Evolutionary conservation across 805 yeast species (phyloP), one percentile per base, ranked within the genome.

Genomic region (Kurtzmaniella fragi): DNA sequence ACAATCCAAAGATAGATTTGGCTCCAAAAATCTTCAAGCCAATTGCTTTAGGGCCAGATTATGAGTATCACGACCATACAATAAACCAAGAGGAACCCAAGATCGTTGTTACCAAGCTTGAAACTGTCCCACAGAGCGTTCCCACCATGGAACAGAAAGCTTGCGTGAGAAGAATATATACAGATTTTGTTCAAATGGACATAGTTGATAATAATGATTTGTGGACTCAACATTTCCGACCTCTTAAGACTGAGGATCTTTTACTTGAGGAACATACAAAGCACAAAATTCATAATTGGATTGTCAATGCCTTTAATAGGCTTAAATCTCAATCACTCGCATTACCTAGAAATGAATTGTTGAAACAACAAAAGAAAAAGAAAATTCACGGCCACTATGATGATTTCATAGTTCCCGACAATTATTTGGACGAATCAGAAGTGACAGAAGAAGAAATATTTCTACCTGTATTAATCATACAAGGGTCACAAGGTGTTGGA

Each of bases 401-500:
- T 37, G 64, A 52, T 11, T 75, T 74, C 39, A 58, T 74, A 6
- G 73, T 70, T 6, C 34, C 14, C n/a, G 55, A 59, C 41, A 70
- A 64, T 41, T 35, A 32, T n/a, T 50, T 47, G 2, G 52, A 42
- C 4, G 58, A 53, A 12, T 57, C 44, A 10, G 51, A 48, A 2
- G 57, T 50, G 9, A 56, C 62, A 1, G 64, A 57, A 5, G 69
- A 63, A 25, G 71, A 65, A 9, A 48, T 59, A 0, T 80, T 73
- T 52, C 73, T 79, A 1, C 91, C 93, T 0, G 53, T 84, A 3
- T 59, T 84, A 54, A 75, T 86, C 10, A 50, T 87, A 2, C 65
- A 71, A 41, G 99, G 99, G 0, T 77, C 80, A 0, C 54, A 70
- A 0, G 95, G 95, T 0, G 68, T 77, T 9, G 95, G 96, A 2